Base-by-base conservation (phyloP, 805 yeast genomes). In the Yarrowia yakushimensis region DNA sequence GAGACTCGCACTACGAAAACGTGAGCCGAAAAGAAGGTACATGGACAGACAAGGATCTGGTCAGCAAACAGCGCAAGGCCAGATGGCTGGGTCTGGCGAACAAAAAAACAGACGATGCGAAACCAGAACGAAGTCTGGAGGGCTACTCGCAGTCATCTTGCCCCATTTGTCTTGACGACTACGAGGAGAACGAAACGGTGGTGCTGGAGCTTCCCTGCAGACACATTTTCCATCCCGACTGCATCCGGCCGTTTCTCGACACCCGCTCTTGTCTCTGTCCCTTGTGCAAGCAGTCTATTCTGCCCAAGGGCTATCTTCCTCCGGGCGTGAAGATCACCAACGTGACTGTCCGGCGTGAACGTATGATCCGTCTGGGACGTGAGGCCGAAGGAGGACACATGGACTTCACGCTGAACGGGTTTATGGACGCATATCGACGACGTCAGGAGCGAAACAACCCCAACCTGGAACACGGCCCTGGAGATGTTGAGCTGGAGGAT, bases 191-290 rank as follows among this genome's bases (percentile, higher is more conserved):
- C 11, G 93, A 88, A 54, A 69, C 72, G 6, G 70, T 76, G 1
- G 90, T 86, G 1, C 80, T 96, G 63, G 90, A 90, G 0, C 77
- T 89, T 43, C 81, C 90, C 11, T 89, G 96, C 75, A 88, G 90
- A 10, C 96, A 89, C 74, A 90, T 85, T 8, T 89, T 86, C 80
- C 96, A 89, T 69, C 81, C 87, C 11, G 85, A 80, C 7, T 89
- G 96, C 72, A 81, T 90, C 59, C 94, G 88, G 69, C 92, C 92
- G 1, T 89, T 96, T 96, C 77, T 89, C 33, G 83, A 82, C 6
- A 82, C 83, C 66, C 77, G 91, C 66, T 81, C 89, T 57, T 90
- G 90, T 0, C 86, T 88, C 69, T 89, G 96, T 71, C 96, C 96
- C 9, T 82, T 87, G 77, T 89, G 96, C 73, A 68, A 71, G 13